A percentile compares a stretch with the other conserved stretches of the same genome.
Evolutionary conservation across 371 early-diverging fungal species (phyloP).

Genomic region (Thermomucor indicae-seudaticae): DNA sequence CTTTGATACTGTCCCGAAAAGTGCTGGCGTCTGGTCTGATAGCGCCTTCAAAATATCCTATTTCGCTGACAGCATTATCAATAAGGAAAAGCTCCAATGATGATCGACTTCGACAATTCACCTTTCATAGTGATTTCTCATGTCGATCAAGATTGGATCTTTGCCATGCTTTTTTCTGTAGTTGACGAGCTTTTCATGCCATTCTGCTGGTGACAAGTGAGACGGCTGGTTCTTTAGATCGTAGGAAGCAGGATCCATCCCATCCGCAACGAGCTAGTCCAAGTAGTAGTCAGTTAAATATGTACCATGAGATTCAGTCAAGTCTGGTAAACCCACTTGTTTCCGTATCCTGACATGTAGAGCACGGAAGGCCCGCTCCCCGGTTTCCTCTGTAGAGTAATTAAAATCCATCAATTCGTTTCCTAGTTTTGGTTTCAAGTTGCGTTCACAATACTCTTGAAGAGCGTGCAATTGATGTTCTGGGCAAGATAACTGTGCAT

Average conservation of each 20-base stretch:
- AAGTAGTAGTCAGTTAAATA: too few relatives aligned
- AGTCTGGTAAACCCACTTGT: constrained; percentile 43
- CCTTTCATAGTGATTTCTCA: constrained; percentile 82
- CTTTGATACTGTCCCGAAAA: constrained; percentile 56
- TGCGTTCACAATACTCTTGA: constrained; percentile 22
- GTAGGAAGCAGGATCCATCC: constrained; percentile 48
- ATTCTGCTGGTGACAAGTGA: constrained; percentile 65
- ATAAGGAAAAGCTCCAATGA: not conserved
- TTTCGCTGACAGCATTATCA: constrained; percentile 31
- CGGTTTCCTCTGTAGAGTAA: constrained; percentile 60
- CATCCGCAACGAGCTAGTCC: constrained; percentile 69
- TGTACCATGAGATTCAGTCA: too few relatives aligned
- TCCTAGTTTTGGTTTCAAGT: constrained; percentile 26
- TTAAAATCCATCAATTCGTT: constrained; percentile 58
- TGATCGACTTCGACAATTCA: constrained; percentile 9
- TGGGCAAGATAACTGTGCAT: constrained; percentile 80
- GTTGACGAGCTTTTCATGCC: constrained; percentile 48
- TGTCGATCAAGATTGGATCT: constrained; percentile 65
- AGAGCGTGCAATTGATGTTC: constrained; percentile 40
- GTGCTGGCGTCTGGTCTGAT: constrained; percentile 75
- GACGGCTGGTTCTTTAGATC: constrained; percentile 61
- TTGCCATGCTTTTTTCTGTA: constrained; percentile 35
- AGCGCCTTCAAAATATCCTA: constrained; percentile 74
- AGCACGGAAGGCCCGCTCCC: constrained; percentile 55
- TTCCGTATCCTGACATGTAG: constrained; percentile 71